These are phyloP conservation scores for Citeromyces matritensis DNA, from an alignment of 805 yeast genomes.

Conservation along the genomic window DNA sequence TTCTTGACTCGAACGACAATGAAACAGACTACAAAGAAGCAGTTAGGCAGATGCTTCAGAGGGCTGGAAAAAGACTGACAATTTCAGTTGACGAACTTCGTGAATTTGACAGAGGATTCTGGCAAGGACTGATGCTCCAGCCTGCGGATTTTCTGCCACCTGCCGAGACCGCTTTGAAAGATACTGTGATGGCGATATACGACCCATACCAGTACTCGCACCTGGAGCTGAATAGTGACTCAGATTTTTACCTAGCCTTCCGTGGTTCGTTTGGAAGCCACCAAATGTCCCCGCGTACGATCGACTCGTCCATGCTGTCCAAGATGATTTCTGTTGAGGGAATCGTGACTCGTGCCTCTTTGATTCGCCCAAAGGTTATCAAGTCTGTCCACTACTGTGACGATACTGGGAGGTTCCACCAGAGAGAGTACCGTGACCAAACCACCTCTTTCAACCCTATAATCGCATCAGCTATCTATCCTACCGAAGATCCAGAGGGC, in stretches of 20 bases:
- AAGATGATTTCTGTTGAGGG: conserved; percentile 85
- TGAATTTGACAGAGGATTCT: conserved; percentile 64
- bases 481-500: conserved; percentile 87
- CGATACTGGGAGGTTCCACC: conserved; percentile 67
- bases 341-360: conserved; percentile 84
- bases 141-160: conserved; percentile 89
- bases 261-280: conserved; percentile 88
- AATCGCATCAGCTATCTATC: conserved; percentile 74
- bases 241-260: conserved; percentile 63
- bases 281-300: conserved; percentile 75
- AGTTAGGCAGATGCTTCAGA: conserved; percentile 58
- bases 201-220: conserved; percentile 42
- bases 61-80: conserved; percentile 48
- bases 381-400: conserved; percentile 91
- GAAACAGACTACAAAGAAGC: conserved; percentile 50
- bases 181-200: conserved; percentile 59
- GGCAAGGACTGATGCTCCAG: conserved; percentile 56
- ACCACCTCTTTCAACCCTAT: conserved; percentile 82
- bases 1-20: conserved; percentile 41
- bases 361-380: conserved; percentile 84
- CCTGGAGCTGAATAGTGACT: conserved; percentile 39
- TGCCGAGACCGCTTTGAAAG: conserved; percentile 73
- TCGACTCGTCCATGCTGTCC: conserved; percentile 63
- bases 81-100: conserved; percentile 81
- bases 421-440: conserved; percentile 85